Conservation (phyloP, 2,329 filamentous ascomycete species). For the Amylocarpus encephaloides region DNA sequence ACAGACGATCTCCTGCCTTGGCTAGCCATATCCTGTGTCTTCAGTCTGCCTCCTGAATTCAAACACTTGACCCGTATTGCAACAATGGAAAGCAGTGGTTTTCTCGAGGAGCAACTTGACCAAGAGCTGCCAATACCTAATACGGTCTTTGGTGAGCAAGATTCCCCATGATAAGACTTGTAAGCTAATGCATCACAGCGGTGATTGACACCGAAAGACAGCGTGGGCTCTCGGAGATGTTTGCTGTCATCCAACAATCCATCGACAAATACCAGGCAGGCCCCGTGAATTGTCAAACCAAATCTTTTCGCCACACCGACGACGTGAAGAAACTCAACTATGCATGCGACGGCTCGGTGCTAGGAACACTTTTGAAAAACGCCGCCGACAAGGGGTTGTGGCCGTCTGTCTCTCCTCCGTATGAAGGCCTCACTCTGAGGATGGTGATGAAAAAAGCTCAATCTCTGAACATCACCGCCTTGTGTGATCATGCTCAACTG, state of each 20-base stretch:
- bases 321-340: neutral
- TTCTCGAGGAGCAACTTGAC: neutral
- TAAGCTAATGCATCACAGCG: neutral
- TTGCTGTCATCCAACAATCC: neutral
- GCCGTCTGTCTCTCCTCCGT: constrained; percentile 7
- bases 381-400: neutral
- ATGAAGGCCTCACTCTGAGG: neutral
- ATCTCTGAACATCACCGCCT: neutral
- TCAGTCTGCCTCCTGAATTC: constrained; percentile 5
- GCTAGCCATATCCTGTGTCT: constrained; percentile 13
- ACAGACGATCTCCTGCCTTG: constrained; percentile 1
- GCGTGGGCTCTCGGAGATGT: constrained; percentile 3
- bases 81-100: neutral
- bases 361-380: constrained; percentile 14
- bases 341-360: constrained; percentile 11
- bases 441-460: neutral
- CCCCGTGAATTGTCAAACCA: neutral
- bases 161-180: neutral
- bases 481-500: constrained; percentile 2
- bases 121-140: constrained; percentile 1
- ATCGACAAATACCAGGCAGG: constrained; percentile 2
- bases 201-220: constrained; percentile 1
- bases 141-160: neutral
- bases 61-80: constrained; percentile 1
- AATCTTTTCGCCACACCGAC: neutral